Conservation (phyloP, 1,284 basidiomycete species). For the Leccinum proliferum region DNA sequence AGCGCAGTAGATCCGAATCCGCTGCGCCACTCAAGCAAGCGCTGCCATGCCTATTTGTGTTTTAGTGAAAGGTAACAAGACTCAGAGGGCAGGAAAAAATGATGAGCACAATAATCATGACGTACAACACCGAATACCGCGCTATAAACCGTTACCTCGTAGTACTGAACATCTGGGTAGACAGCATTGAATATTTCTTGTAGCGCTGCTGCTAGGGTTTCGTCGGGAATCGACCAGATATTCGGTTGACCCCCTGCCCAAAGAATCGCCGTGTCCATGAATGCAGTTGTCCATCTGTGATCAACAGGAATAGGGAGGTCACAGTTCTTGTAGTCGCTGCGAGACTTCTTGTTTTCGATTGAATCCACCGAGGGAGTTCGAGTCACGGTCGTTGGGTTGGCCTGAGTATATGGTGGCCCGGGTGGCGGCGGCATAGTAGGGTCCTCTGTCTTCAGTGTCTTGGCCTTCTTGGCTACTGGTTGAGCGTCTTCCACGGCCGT, state of each 20-base stretch:
- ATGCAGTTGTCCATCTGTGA: neutral
- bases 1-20: slow-evolving; percentile 10
- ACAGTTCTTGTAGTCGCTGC: no score
- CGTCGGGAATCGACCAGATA: slow-evolving; percentile 8
- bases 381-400: no score
- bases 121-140: slow-evolving; percentile 8
- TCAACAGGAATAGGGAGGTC: neutral
- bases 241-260: slow-evolving; percentile 9
- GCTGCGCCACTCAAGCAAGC: slow-evolving; percentile 8
- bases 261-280: slow-evolving; percentile 3
- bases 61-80: neutral
- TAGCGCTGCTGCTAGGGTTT: slow-evolving; percentile 1
- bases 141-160: neutral
- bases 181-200: slow-evolving; percentile 7
- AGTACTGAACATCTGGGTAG: slow-evolving; percentile 6
- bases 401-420: no score
- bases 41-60: slow-evolving; percentile 6
- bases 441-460: no score
- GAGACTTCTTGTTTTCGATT: no score
- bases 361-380: no score
- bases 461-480: no score
- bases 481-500: neutral
- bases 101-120: neutral
- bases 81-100: neutral
- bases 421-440: no score